Evolutionary conservation across 2,329 filamentous ascomycete genomes (phyloP).

Genomic region (Orbilia blumenaviensis): DNA sequence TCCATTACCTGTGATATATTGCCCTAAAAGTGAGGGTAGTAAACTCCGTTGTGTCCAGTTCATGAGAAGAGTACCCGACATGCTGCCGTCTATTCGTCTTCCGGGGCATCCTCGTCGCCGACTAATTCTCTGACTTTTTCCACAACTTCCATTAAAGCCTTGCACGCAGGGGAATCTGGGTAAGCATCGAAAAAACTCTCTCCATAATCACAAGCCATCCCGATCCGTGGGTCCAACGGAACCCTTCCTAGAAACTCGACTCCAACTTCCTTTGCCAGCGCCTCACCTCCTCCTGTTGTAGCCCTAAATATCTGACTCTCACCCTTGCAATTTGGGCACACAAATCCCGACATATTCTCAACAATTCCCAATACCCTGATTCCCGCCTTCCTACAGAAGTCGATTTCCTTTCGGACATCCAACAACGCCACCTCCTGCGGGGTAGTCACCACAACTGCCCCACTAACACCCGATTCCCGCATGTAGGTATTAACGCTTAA

Average conservation of each 20-base stretch:
- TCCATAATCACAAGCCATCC: constrained; percentile 95
- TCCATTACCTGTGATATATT: background rate
- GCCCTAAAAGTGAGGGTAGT: too few species aligned
- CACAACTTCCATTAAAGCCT: constrained; percentile 77
- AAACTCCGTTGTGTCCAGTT: too few species aligned
- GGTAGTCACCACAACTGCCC: constrained; percentile 90
- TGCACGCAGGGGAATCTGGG: constrained; percentile 89
- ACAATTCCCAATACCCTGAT: constrained; percentile 88
- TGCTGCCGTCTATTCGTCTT: constrained; percentile 52
- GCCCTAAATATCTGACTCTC: constrained; percentile 81
- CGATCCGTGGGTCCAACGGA: constrained; percentile 89
- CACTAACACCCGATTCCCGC: constrained; percentile 89
- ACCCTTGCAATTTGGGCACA: constrained; percentile 81
- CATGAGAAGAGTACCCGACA: too few species aligned
- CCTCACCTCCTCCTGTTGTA: constrained; percentile 85
- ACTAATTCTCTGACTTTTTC: constrained; percentile 73
- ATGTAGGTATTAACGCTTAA: constrained; percentile 90
- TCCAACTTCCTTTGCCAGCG: constrained; percentile 82
- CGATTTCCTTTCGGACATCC: constrained; percentile 95
- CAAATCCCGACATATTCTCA: constrained; percentile 98
- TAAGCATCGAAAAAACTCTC: constrained; percentile 97
- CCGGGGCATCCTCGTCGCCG: constrained; percentile 62
- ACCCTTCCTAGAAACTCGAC: constrained; percentile 90
- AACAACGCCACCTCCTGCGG: constrained; percentile 92
- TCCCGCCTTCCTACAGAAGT: constrained; percentile 94